Evolutionary conservation across 2,329 filamentous ascomycete species (phyloP).

Genomic region (Davidsoniella neocaledoniae): DNA sequence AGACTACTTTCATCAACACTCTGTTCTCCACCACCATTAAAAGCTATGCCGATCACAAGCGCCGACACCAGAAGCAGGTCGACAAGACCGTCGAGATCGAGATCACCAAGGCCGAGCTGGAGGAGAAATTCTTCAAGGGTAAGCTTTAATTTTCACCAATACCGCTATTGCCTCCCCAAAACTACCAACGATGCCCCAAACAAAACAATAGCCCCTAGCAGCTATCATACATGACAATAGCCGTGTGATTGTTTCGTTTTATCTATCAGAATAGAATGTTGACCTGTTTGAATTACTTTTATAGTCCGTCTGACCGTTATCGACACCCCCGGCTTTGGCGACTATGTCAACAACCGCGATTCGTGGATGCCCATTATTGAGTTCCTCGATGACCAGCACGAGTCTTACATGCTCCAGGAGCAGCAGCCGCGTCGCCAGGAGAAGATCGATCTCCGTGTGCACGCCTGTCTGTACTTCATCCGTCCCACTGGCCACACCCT

Average conservation of each 20-base stretch:
- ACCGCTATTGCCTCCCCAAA: not conserved
- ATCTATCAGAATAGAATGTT: conserved; percentile 3
- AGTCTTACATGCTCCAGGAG: conserved; percentile 99
- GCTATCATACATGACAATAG: not conserved
- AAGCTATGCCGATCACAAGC: conserved; percentile 99
- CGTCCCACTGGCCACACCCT: conserved; percentile 94
- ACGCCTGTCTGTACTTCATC: conserved; percentile 98
- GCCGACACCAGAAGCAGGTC: conserved; percentile 96
- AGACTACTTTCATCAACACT: conserved; percentile 99
- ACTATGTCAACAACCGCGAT: conserved; percentile 99
- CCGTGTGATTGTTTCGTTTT: not conserved
- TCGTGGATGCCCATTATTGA: conserved; percentile 99
- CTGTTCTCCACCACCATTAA: conserved; percentile 99
- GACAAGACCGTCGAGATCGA: conserved; percentile 99
- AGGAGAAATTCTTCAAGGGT: conserved; percentile 99
- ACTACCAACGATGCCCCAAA: conserved; percentile 14
- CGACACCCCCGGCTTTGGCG: conserved; percentile 95
- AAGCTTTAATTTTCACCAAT: conserved; percentile 15
- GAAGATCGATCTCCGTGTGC: conserved; percentile 98
- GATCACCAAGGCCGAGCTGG: conserved; percentile 97
- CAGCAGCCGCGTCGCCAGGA: conserved; percentile 94
- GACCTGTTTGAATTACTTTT: conserved; percentile 4
- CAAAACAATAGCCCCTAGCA: not conserved
- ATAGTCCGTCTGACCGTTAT: conserved; percentile 95
- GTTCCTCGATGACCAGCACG: conserved; percentile 98